Evolutionary conservation across 177 flowering plant genomes (phyloP), one percentile per base, ranked within the genome.

Genomic region (Vitis hybrid): DNA sequence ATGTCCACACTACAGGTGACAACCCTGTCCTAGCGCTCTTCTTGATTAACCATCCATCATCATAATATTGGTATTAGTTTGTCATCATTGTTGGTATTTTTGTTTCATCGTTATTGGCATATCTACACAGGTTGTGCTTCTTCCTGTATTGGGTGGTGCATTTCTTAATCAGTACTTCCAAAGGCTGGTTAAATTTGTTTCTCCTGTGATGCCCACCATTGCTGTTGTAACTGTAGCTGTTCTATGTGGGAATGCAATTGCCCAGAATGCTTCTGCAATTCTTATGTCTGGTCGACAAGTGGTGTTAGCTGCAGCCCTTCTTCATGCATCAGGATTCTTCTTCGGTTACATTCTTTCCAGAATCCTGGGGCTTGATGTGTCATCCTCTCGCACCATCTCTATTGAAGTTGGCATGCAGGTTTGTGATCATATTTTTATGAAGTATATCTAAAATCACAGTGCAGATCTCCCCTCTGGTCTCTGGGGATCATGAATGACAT

Each of bases 401-500:
- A 94, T 92, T 62, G 98, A 94, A 77, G 98, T 92, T 78, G 97
- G 97, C 80, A 92, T 90, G 98, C 97, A 94, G 96, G 97, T 92
- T 26, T 26, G 26, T 26, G 26, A 26, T 26, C 26, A 0, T 26
- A 26, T 26, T 26, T 26, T 26, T 26, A 26, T 0, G 26, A 26
- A 0, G 26, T 26, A 26, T 26, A 26, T 26, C 26, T 26, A 26
- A 26, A 0, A 26, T 26, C 26, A 26, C 26, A 26, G 26, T 26
- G 26, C 26, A 26, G 26, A 26, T 26, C 26, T 2, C 26, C 26
- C 26, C 26, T 26, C 26, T 26, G 26, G 26, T 26, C 26, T 26
- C 0, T 26, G 26, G 26, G 26, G 26, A 26, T 26, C 26, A 26
- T 26, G 0, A 26, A 26, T 0, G 26, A 26, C 26, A 26, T 26